Evolutionary conservation across 1,139 yeast genomes (phyloP), one percentile per base, ranked within the genome.

Genomic region (Nadsonia starkeyi-henricii): DNA sequence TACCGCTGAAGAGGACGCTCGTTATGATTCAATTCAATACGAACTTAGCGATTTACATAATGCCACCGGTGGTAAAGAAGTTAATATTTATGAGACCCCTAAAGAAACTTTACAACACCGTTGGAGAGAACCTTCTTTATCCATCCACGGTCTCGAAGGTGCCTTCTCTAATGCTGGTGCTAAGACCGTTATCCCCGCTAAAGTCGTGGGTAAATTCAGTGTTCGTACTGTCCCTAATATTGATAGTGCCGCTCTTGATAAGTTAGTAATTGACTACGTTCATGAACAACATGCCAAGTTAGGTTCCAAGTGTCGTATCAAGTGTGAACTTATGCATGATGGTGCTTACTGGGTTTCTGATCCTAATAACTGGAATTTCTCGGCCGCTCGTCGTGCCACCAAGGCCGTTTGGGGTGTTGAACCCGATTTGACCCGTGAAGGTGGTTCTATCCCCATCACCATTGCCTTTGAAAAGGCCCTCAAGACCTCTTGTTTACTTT

Each of bases 361-460:
- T 67, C 98, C 98, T 52, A 79, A 81, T 71, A 91, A 89, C 67
- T 89, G 85, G 57, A 78, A 88, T 47, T 93, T 89, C 73, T 78
- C 89, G 45, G 97, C 98, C 51, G 99, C 98, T 44, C 78, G 86
- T 50, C 78, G 80, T 63, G 98, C 98, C 49, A 91, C 97, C 47
- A 80, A 88, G 68, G 81, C 82, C 50, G 97, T 93, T 36, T 91
- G 96, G 93, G 81, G 85, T 53, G 78, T 89, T 49, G 93, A 85
- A 53, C 98, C 98, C 42, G 98, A 93, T 67, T 78, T 85, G 64
- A 93, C 98, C 50, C 82, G 98, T 72, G 98, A 91, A 71, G 97
- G 98, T 62, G 98, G 98, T 33, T 88, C 96, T 2, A 91, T 91
- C 61, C 98, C 98, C 57, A 88, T 91, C 63, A 89, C 98, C 42